phyloP scores from a whole-genome alignment of 1,139 yeast species.

The Pneumocystis carinii region DNA sequence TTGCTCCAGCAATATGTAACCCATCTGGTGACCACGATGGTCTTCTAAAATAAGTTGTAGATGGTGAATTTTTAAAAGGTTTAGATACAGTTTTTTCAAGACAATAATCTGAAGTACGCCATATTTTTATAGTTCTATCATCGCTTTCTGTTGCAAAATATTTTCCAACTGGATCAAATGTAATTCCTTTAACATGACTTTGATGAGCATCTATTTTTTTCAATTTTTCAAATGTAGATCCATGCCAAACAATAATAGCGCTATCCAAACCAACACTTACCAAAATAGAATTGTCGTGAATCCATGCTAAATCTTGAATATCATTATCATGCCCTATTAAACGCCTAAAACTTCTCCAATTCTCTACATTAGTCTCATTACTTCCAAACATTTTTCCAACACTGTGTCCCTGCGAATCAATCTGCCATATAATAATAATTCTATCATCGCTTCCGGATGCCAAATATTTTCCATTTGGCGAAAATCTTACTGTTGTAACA shows the following conservation, averaged over 20 bases:
- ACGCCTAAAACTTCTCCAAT: slow-evolving; percentile 33
- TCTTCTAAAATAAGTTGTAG: slow-evolving; percentile 82
- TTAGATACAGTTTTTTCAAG: slow-evolving; percentile 69
- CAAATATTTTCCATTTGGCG: slow-evolving; percentile 77
- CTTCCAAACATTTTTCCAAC: slow-evolving; percentile 8
- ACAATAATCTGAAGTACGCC: slow-evolving; percentile 64
- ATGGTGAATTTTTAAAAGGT: slow-evolving; percentile 79
- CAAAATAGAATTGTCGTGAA: slow-evolving; percentile 77
- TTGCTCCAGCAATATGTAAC: slow-evolving; percentile 87
- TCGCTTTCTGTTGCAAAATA: slow-evolving; percentile 87
- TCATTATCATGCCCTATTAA: slow-evolving; percentile 88
- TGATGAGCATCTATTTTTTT: slow-evolving; percentile 85
- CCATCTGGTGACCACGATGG: slow-evolving; percentile 99
- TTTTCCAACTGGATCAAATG: slow-evolving; percentile 89
- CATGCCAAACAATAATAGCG: slow-evolving; percentile 86
- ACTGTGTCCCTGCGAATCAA: slow-evolving; percentile 41
- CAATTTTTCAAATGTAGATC: slow-evolving; percentile 74
- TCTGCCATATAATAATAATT: slow-evolving; percentile 82
- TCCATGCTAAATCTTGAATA: slow-evolving; percentile 95
- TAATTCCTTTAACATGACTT: slow-evolving; percentile 89
- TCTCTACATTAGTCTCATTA: slow-evolving; percentile 5
- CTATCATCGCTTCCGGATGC: slow-evolving; percentile 95
- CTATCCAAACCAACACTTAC: slow-evolving; percentile 92
- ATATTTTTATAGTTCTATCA: slow-evolving; percentile 77
- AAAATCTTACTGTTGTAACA: slow-evolving; percentile 80